Evolutionary conservation across 306 rosid species (phyloP).

Genomic region (Abrus precatorius): DNA sequence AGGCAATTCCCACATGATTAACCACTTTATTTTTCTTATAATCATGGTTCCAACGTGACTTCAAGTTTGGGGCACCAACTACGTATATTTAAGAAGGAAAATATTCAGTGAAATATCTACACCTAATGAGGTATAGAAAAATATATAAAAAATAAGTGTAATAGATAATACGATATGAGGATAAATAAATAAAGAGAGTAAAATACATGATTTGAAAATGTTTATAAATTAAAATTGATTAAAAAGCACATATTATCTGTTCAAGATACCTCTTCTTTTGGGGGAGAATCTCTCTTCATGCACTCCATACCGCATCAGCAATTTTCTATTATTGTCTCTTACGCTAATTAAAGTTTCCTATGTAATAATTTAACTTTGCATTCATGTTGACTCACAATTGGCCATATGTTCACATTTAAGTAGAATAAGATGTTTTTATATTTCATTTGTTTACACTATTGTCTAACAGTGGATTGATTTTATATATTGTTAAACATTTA

Average conservation of each 20-base stretch:
- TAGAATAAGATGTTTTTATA: neutral
- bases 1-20: constrained; percentile 35
- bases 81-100: constrained; percentile 21
- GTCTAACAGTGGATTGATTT: neutral
- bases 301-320: constrained; percentile 37
- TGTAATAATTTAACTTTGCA: neutral
- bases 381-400: constrained; percentile 23
- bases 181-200: too few relatives aligned
- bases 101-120: too few relatives aligned
- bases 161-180: too few relatives aligned
- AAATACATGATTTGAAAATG: too few relatives aligned
- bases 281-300: constrained; percentile 43
- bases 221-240: too few relatives aligned
- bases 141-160: too few relatives aligned
- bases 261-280: neutral
- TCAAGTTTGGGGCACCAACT: constrained; percentile 31
- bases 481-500: neutral
- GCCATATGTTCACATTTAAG: neutral
- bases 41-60: constrained; percentile 37
- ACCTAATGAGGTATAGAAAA: too few relatives aligned
- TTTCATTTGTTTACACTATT: neutral
- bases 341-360: constrained; percentile 1
- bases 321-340: constrained; percentile 17
- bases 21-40: neutral
- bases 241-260: too few relatives aligned